Conservation (phyloP, 805 yeast species). For the Suhomyces sp. region DNA sequence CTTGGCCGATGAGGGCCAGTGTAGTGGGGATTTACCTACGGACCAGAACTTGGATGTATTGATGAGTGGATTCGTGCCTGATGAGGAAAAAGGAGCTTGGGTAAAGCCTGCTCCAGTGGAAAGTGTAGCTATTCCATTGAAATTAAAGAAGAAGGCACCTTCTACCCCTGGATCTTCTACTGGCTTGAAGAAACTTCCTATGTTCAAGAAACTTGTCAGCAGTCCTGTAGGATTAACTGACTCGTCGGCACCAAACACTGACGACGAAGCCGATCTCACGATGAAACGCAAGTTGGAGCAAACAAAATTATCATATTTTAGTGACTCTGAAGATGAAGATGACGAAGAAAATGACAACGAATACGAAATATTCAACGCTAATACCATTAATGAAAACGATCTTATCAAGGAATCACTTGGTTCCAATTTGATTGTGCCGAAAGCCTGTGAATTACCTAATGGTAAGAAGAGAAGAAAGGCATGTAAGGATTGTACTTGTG, state of each 20-base stretch:
- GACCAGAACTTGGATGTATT: conserved; percentile 60
- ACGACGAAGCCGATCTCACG: conserved; percentile 39
- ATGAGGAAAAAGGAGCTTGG: conserved; percentile 47
- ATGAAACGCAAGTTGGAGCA: conserved; percentile 46
- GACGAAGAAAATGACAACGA: conserved; percentile 59
- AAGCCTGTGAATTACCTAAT: conserved; percentile 50
- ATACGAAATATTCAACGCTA: conserved; percentile 55
- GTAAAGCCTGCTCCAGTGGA: conserved; percentile 46
- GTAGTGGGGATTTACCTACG: conserved; percentile 53
- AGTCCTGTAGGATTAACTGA: conserved; percentile 42
- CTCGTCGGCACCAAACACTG: conserved; percentile 41
- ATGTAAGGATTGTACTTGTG: conserved; percentile 98
- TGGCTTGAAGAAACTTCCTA: conserved; percentile 16
- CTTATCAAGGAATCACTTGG: conserved; percentile 31
- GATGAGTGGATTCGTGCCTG: conserved; percentile 61
- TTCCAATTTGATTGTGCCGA: conserved; percentile 52
- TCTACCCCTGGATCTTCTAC: conserved; percentile 7
- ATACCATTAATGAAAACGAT: conserved; percentile 36
- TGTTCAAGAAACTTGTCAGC: conserved; percentile 18
- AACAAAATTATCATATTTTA: conserved; percentile 55
- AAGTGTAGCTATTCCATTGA: conserved; percentile 30
- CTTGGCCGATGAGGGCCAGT: conserved; percentile 44
- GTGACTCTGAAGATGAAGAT: conserved; percentile 50
- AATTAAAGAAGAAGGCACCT: too few relatives aligned
- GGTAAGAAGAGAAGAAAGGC: conserved; percentile 81